Conservation (phyloP, 2,329 filamentous ascomycete genomes). For the Biscogniauxia mediterranea region DNA sequence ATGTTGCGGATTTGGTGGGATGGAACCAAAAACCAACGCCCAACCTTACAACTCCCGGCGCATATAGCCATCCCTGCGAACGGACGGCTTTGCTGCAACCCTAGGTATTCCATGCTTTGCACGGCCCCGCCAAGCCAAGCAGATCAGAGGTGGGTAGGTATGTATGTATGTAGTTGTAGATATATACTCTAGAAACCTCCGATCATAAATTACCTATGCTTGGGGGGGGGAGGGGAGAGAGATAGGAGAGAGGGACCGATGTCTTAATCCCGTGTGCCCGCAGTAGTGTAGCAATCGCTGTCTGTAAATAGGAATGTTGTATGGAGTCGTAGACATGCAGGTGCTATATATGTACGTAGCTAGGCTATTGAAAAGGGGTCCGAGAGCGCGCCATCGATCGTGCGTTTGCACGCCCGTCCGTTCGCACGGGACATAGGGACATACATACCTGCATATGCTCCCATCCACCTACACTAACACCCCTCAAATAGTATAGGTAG, state of each 20-base stretch:
- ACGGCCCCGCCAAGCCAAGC: background rate
- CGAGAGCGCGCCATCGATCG: background rate
- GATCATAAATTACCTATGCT: background rate
- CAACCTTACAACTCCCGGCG: background rate
- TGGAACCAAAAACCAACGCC: too few species aligned
- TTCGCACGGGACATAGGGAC: background rate
- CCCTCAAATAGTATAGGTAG: too few species aligned
- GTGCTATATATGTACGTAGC: background rate
- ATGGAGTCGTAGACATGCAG: too few species aligned
- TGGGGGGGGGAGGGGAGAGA: too few species aligned
- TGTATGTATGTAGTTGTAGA: too few species aligned
- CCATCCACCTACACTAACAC: too few species aligned
- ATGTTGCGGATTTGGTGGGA: background rate
- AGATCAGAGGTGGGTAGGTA: background rate
- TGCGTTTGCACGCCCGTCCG: background rate
- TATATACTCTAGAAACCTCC: background rate
- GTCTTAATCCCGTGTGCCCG: background rate
- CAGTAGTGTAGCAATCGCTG: too few species aligned
- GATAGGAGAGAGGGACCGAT: too few species aligned
- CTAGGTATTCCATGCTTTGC: background rate
- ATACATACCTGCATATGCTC: background rate
- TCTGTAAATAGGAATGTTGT: too few species aligned
- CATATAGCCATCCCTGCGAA: background rate
- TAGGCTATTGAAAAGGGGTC: background rate
- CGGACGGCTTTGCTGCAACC: background rate